Evolutionary conservation across 73 alveolate species (phyloP).

Genomic region (Blepharisma stoltei): DNA sequence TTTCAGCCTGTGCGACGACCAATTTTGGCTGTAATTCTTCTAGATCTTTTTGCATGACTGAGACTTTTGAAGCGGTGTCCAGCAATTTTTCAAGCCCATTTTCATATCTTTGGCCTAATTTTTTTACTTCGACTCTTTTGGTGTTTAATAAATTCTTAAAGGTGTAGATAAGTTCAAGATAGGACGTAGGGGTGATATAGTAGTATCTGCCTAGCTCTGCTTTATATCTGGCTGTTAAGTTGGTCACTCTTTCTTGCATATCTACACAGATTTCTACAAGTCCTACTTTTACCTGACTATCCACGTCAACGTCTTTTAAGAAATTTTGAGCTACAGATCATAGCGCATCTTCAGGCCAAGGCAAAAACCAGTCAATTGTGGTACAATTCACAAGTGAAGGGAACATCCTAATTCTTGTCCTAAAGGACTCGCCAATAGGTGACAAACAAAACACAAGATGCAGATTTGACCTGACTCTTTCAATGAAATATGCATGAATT

Average conservation of each 20-base stretch:
- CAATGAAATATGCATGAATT: conserved; percentile 65
- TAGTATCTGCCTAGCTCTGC: conserved; percentile 93
- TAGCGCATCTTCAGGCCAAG: conserved; percentile 99
- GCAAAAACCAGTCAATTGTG: conserved; percentile 94
- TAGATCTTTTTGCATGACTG: conserved; percentile 73
- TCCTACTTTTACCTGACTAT: conserved; percentile 62
- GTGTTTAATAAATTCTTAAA: conserved; percentile 83
- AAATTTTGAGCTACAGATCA: conserved; percentile 92
- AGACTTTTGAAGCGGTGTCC: conserved; percentile 79
- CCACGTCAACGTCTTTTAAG: conserved; percentile 69
- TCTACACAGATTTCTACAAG: conserved; percentile 93
- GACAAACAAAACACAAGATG: conserved; percentile 96
- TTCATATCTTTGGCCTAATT: conserved; percentile 52
- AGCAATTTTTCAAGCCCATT: conserved; percentile 86
- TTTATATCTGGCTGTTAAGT: conserved; percentile 71
- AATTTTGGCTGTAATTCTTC: conserved; percentile 84
- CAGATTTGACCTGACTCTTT: conserved; percentile 45
- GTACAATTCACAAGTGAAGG: conserved; percentile 98
- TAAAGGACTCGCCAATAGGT: conserved; percentile 97
- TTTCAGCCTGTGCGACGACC: conserved; percentile 64
- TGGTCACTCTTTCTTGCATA: conserved; percentile 95
- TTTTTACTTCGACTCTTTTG: conserved; percentile 69
- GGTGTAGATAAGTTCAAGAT: conserved; percentile 92
- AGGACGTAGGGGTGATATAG: conserved; percentile 98
- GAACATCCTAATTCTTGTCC: conserved; percentile 95